Conservation (phyloP, 768 basidiomycete species). For the Leccinum barrowsii region DNA sequence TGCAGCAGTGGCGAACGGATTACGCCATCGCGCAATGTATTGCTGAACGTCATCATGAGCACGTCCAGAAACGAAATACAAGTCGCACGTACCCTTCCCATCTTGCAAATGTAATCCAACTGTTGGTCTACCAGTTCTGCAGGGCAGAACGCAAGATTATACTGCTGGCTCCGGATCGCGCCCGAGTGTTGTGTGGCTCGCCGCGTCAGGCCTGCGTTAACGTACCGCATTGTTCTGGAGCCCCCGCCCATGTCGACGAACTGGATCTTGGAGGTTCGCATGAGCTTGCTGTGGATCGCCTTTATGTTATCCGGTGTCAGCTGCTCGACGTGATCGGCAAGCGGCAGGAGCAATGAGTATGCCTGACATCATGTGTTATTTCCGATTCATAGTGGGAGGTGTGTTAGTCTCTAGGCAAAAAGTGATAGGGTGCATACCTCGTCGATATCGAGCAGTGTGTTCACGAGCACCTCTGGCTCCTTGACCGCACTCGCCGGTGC, state of each 20-base stretch:
- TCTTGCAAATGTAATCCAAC: conserved; percentile 34
- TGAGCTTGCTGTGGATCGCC: conserved; percentile 26
- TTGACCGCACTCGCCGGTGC: conserved; percentile 21
- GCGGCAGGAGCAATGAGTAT: conserved; percentile 20
- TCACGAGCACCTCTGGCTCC: conserved; percentile 21
- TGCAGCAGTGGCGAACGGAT: conserved; percentile 36
- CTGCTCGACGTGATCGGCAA: conserved; percentile 23
- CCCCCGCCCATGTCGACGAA: conserved; percentile 13
- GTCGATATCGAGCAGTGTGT: conserved; percentile 23
- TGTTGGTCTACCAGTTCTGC: conserved; percentile 30
- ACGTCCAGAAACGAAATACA: neutral
- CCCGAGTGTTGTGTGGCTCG: conserved; percentile 28
- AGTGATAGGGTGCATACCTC: conserved; percentile 15
- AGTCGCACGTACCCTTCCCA: conserved; percentile 25
- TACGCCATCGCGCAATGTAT: conserved; percentile 36
- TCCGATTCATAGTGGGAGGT: neutral
- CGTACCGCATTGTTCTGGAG: conserved; percentile 18
- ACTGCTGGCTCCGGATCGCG: conserved; percentile 30
- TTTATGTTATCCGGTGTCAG: conserved; percentile 30
- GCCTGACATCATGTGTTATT: conserved; percentile 15
- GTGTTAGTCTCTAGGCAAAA: neutral
- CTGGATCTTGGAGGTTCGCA: conserved; percentile 31
- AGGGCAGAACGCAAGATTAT: conserved; percentile 33
- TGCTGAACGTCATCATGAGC: conserved; percentile 18
- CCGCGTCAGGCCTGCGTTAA: conserved; percentile 30